Evolutionary conservation across 2,329 filamentous ascomycete genomes (phyloP).

Genomic region (Pyricularia grisea): DNA sequence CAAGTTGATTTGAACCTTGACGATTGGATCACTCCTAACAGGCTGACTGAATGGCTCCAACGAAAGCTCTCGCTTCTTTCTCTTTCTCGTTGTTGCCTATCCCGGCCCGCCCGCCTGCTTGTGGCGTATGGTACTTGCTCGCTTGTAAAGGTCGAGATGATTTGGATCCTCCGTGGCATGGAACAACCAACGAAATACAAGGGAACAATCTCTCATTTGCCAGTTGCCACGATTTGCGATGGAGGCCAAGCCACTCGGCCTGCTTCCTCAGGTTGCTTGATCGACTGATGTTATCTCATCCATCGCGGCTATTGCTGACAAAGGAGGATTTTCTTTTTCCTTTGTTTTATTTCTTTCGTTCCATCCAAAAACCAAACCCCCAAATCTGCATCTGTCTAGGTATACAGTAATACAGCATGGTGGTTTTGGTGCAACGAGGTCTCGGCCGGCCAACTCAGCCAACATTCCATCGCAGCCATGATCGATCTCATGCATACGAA

Average conservation of each 20-base stretch:
- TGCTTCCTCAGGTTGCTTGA: background rate
- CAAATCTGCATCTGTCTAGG: background rate
- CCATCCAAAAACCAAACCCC: background rate
- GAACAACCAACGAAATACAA: background rate
- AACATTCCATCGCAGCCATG: background rate
- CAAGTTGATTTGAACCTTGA: background rate
- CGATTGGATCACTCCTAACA: background rate
- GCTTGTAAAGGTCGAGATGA: background rate
- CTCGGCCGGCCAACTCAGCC: background rate
- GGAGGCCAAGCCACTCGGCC: constrained; percentile 1
- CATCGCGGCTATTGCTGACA: background rate
- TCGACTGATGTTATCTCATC: background rate
- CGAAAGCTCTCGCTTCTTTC: background rate
- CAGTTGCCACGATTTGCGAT: background rate
- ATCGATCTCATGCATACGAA: background rate
- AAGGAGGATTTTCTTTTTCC: background rate
- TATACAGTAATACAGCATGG: background rate
- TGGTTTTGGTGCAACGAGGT: background rate
- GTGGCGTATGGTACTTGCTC: background rate
- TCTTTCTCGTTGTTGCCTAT: too few species aligned
- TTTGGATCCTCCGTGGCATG: background rate
- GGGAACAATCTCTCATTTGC: background rate
- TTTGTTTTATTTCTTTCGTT: background rate
- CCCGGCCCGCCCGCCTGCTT: too few species aligned
- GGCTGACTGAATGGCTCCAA: too few species aligned